A percentile compares a stretch with the other conserved stretches of the same genome.
phyloP scores from a whole-genome alignment of 2,329 filamentous ascomycete genomes.

The Talaromyces marneffei region DNA sequence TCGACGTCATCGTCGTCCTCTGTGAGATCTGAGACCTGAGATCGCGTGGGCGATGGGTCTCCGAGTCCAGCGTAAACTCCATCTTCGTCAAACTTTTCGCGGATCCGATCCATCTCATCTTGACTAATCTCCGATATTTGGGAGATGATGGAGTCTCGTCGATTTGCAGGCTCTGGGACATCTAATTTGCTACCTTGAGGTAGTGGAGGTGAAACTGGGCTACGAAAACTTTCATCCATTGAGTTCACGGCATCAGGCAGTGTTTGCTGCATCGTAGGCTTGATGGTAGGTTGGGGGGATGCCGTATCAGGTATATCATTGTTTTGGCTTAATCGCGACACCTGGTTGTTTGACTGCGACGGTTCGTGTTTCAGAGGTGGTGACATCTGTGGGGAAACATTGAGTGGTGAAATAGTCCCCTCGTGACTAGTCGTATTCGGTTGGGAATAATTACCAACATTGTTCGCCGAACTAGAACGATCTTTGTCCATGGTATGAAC shows the following conservation, averaged over 20 bases:
- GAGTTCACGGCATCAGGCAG: background rate
- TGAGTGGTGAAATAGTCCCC: background rate
- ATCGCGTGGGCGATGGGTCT: conserved; percentile 6
- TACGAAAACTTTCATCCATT: background rate
- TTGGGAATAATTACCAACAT: background rate
- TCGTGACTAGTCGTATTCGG: background rate
- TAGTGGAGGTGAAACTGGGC: background rate
- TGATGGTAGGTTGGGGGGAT: background rate
- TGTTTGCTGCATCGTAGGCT: background rate
- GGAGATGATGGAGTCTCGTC: conserved; percentile 5
- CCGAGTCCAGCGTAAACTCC: background rate
- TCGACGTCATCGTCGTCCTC: conserved; percentile 6
- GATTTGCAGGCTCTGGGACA: background rate
- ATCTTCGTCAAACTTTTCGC: conserved; percentile 14
- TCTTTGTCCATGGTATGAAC: background rate
- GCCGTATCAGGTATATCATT: too few species aligned
- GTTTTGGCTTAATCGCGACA: background rate
- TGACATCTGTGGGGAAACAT: background rate
- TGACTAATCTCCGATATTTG: conserved; percentile 13
- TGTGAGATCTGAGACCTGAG: conserved; percentile 11
- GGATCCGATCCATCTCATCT: conserved; percentile 12
- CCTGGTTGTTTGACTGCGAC: background rate
- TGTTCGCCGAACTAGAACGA: background rate
- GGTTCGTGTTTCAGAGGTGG: background rate
- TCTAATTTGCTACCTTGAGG: background rate